Evolutionary conservation across 257 asterid species (phyloP), one percentile per base, ranked within the genome.

Genomic region (Parsonsia alboflavescens): DNA sequence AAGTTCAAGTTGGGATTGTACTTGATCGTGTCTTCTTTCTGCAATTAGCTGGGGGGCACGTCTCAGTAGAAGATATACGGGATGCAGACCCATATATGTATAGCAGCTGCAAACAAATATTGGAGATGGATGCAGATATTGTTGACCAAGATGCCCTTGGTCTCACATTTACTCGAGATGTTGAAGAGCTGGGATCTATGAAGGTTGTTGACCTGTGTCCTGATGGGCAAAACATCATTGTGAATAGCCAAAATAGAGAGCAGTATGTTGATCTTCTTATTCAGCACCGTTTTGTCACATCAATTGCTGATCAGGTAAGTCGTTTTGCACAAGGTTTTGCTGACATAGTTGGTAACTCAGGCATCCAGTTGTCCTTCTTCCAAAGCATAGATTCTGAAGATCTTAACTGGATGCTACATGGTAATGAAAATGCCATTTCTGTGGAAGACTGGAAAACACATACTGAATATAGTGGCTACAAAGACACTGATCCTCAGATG

Each of bases 371-470:
- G 50, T 84, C 87, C 71, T 95, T 95, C 81, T 95, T 92, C 87
- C 75, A 68, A 62, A 88, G 87, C 88, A 80, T 95, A 83, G 84
- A 89, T 53, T 87, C 80, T 9, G 93, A 88, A 83, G 99, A 95
- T 81, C 91, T 92, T 73, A 96, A 95, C 78, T 66, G 80, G 86
- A 90, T 95, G 90, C 86, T 95, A 44, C 86, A 82, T 75, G 99
- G 99, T 53, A 89, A 93, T 78, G 97, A 91, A 79, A 86, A 73
- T 73, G 86, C 83, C 73, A 86, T 95, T 77, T 90, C 96, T 68
- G 86, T 89, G 36, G 96, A 92, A 83, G 99, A 92, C 80, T 95
- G 99, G 98, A 95, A 76, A 80, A 91, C 93, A 64, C 96, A 95
- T 82, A 91, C 98, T 2, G 90, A 91, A 41, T 95, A 87, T 80